These are phyloP conservation scores for Globisporangium spiculum DNA, from an alignment of 352 stramenopile genomes.

Conservation along the genomic window DNA sequence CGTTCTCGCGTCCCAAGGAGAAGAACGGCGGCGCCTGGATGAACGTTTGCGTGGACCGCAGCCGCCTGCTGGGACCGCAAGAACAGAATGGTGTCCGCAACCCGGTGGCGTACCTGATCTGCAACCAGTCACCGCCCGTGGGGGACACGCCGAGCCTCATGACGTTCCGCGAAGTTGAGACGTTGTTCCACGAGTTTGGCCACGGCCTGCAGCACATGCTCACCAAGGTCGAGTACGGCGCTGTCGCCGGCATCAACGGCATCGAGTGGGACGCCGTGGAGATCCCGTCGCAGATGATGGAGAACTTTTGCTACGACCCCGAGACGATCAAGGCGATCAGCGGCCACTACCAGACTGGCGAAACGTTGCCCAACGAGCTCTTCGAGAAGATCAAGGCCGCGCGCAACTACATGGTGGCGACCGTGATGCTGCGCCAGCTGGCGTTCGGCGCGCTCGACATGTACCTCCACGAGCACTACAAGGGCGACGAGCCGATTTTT, in stretches of 20 bases:
- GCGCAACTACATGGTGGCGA: conserved; percentile 95
- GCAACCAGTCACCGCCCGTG: conserved; percentile 94
- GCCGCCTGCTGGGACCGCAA: conserved; percentile 66
- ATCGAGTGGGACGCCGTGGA: conserved; percentile 99
- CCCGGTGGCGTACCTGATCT: conserved; percentile 97
- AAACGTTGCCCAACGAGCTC: conserved; percentile 91
- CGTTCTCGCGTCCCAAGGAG: conserved; percentile 95
- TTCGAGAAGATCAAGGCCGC: conserved; percentile 96
- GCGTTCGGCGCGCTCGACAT: conserved; percentile 92
- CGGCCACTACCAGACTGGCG: conserved; percentile 81
- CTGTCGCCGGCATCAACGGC: conserved; percentile 96
- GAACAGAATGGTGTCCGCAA: conserved; percentile 64
- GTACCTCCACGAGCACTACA: conserved; percentile 78
- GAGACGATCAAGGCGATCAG: conserved; percentile 83
- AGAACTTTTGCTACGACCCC: conserved; percentile 98
- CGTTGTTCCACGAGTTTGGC: conserved; percentile 96
- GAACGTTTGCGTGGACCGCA: conserved; percentile 95
- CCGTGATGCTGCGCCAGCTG: conserved; percentile 94
- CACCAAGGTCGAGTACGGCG: conserved; percentile 93
- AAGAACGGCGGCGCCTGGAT: conserved; percentile 99
- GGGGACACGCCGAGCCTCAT: conserved; percentile 95
- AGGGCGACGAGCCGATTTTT: conserved; percentile 86
- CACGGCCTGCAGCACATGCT: conserved; percentile 99
- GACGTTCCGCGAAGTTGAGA: conserved; percentile 98
- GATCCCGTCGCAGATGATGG: conserved; percentile 98